These are phyloP conservation scores for Neurospora discreta DNA, from an alignment of 495 filamentous ascomycete genomes.

Conservation along the genomic window DNA sequence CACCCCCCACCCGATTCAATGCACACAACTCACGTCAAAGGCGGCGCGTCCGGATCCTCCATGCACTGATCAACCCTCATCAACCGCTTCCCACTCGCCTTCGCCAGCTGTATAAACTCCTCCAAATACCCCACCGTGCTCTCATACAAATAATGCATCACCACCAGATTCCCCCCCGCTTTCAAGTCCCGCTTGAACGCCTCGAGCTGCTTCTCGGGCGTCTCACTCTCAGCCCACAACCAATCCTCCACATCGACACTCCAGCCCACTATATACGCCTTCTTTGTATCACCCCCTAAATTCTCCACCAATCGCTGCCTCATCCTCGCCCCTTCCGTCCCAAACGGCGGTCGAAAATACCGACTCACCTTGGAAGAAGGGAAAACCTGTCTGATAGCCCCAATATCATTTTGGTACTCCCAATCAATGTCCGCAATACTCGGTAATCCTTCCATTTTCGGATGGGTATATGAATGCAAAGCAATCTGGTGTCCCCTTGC, in stretches of 20 bases:
- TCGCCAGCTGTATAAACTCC: conserved; percentile 60
- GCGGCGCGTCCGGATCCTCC: conserved; percentile 56
- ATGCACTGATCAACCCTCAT: conserved; percentile 77
- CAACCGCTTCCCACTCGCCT: conserved; percentile 51
- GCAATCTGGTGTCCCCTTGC: conserved; percentile 62
- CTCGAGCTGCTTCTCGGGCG: conserved; percentile 64
- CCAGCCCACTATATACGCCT: conserved; percentile 58
- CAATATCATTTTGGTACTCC: conserved; percentile 54
- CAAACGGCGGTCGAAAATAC: conserved; percentile 72
- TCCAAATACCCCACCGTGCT: conserved; percentile 56
- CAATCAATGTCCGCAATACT: conserved; percentile 53
- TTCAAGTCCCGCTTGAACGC: conserved; percentile 59
- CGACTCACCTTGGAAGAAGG: conserved; percentile 16
- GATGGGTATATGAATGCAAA: conserved; percentile 64
- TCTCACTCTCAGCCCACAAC: conserved; percentile 53
- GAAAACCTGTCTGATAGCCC: conserved; percentile 43
- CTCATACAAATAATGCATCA: conserved; percentile 66
- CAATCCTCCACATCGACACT: conserved; percentile 72
- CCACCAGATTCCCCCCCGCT: conserved; percentile 59
- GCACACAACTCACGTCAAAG: conserved; percentile 24
- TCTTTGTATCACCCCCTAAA: conserved; percentile 17
- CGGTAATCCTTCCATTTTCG: conserved; percentile 56
- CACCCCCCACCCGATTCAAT: no score
- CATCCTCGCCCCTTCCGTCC: conserved; percentile 61
- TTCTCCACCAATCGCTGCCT: conserved; percentile 48